A percentile compares a stretch with the other conserved stretches of the same genome.
Conservation (phyloP, 1,284 basidiomycete genomes). For the Puccinia triticina region DNA sequence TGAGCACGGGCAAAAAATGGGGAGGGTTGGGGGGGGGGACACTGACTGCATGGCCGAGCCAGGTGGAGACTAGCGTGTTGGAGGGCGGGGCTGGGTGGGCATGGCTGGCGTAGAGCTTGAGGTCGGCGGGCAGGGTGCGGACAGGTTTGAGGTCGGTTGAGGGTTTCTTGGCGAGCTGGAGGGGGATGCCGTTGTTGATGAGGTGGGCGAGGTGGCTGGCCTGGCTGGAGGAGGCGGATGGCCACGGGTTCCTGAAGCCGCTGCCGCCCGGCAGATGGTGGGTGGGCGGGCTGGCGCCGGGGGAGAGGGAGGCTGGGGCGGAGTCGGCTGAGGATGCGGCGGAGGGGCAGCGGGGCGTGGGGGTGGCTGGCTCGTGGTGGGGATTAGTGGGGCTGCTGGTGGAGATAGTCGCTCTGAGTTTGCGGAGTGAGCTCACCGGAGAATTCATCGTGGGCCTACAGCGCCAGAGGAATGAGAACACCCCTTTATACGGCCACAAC, state of each 20-base stretch:
- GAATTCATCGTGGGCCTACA: neutral
- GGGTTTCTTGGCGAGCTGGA: slow-evolving; percentile 29
- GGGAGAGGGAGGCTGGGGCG: neutral
- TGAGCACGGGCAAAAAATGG: neutral
- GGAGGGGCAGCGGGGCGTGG: neutral
- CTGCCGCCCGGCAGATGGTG: slow-evolving; percentile 54
- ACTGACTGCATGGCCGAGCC: slow-evolving; percentile 48
- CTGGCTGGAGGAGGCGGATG: slow-evolving; percentile 51
- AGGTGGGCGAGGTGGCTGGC: neutral
- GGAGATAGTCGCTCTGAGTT: neutral
- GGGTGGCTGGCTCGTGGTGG: neutral
- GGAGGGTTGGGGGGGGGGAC: neutral
- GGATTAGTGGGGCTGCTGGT: neutral
- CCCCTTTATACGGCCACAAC: too few species aligned
- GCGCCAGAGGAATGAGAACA: too few species aligned
- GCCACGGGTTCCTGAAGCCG: slow-evolving; percentile 56
- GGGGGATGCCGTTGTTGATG: slow-evolving; percentile 41
- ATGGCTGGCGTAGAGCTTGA: slow-evolving; percentile 24
- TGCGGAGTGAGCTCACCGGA: neutral
- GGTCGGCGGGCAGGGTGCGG: slow-evolving; percentile 25
- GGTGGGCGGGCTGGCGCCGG: slow-evolving; percentile 24
- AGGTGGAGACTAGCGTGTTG: slow-evolving; percentile 35
- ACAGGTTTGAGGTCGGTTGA: slow-evolving; percentile 9
- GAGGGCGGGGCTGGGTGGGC: neutral
- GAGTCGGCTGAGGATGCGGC: neutral